Percentiles rank a stretch among this genome's conserved stretches.
Conservation (phyloP, 2,329 filamentous ascomycete genomes). For the Aspergillus puulaauensis region DNA sequence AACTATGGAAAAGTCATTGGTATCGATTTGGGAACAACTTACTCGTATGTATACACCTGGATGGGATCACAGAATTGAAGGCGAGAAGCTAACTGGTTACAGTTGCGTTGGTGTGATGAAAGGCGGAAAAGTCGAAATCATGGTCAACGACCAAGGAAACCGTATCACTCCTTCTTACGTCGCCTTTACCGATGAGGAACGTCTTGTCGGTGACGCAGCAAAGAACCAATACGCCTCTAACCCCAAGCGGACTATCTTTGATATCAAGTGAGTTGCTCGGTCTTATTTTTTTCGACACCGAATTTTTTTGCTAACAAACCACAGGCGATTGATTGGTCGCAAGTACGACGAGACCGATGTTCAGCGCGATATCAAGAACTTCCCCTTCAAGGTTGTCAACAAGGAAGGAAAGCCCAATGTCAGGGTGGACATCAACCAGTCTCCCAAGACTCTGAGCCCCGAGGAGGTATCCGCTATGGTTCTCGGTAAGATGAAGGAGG, state of each 20-base stretch:
- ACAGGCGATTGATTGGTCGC: slow-evolving; percentile 78
- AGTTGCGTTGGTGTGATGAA: slow-evolving; percentile 95
- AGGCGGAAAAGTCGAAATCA: slow-evolving; percentile 90
- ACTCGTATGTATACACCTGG: slow-evolving; percentile 44
- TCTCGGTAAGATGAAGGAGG: slow-evolving; percentile 66
- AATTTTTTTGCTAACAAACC: slow-evolving; percentile 10
- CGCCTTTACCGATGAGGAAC: slow-evolving; percentile 94
- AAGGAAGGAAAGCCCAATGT: slow-evolving; percentile 89
- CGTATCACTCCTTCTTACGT: slow-evolving; percentile 94
- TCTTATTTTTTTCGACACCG: not conserved
- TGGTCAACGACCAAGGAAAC: slow-evolving; percentile 96
- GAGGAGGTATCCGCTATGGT: slow-evolving; percentile 69
- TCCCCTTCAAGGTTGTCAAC: slow-evolving; percentile 91
- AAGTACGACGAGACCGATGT: slow-evolving; percentile 83
- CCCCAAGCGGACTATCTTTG: slow-evolving; percentile 73
- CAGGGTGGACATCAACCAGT: slow-evolving; percentile 61
- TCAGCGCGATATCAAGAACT: slow-evolving; percentile 94
- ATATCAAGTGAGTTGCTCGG: slow-evolving; percentile 70
- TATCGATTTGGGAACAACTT: slow-evolving; percentile 92
- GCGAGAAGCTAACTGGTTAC: slow-evolving; percentile 31
- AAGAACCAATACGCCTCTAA: slow-evolving; percentile 91
- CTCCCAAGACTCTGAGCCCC: slow-evolving; percentile 63
- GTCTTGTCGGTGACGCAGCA: slow-evolving; percentile 93
- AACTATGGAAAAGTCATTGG: slow-evolving; percentile 89
- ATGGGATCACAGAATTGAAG: not conserved